Base-by-base conservation (phyloP, 306 rosid genomes). In the Canavalia gladiata region DNA sequence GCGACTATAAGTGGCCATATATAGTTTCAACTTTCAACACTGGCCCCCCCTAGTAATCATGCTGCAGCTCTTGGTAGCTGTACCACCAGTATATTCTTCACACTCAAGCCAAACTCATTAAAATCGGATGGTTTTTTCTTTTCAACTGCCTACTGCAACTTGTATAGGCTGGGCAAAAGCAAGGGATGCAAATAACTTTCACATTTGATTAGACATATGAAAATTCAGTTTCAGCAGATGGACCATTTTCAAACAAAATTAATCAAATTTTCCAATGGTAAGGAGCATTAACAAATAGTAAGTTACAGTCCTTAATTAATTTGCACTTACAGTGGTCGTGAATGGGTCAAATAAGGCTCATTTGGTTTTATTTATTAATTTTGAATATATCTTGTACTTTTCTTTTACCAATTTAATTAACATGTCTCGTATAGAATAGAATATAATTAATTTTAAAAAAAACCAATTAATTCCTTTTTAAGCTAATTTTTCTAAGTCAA, bases 41-140 rank as follows among this genome's bases (percentile, higher is more conserved):
- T 79, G 81, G 84, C 56, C 84, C 81, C 83, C 76, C 66, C 42
- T 72, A 79, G 77, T 74, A 84, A 84, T 84, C 68, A 84, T 73
- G 83, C 43, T 56, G 69, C 76, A 65, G 11, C 79, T 51, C 42
- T 62, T 39, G 54, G 33, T 69, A 83, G 59, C 72, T 78, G 65
- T 55, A 49, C 67, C 76, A 46, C 25, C 41, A 78, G 86, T 65
- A 67, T 65, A 79, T 84, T 79, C 84, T 84, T 79, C 74, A 59
- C 62, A 39, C 18, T 41, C 8, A 84, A 84, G 84, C 45, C 84
- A 79, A 56, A 45, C 63, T 35, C 45, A 18, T 18, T 18, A 52
- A 43, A 5, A 55, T 55, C 12, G 47, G 8, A 81, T 72, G 3
- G 29, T 9, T 29, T 39, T 52, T 34, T 3, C 7, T 31, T 76